Evolutionary conservation across 768 basidiomycete species (phyloP), one percentile per base, ranked within the genome.

Genomic region (Galerina marginata): DNA sequence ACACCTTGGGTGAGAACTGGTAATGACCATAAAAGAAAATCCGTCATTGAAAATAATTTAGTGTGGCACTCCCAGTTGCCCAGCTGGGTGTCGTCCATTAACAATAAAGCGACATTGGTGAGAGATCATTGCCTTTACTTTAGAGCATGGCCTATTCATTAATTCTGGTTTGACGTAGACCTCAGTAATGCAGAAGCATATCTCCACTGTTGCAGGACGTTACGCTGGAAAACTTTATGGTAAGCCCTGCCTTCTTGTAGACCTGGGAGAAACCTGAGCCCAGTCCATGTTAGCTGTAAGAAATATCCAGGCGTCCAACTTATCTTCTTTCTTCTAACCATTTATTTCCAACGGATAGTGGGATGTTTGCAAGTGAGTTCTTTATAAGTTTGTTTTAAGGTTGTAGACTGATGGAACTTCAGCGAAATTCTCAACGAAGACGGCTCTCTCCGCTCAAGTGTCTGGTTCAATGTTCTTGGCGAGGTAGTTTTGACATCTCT

Each of bases 361-460:
- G 80, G 77, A 79, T 61, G 78, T 79, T 52, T 74, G 68, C 73
- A 81, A 81, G 78, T 80, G 56, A 47, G 74, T 65, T 9, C 15
- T 3, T 7, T 16, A 9, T 44, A 50, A 53, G 63, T 69, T 46
- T 29, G 20, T 4, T 14, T 9, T 26, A 44, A 5, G 11, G 10
- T 26, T 68, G 29, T 58, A 73, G 44, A 72, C 70, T 63, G 9
- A 60, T 29, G 9, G 37, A 14, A 26, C 1, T 47, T 20, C 51
- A 79, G 79, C 59, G 83, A 84, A 69, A 81, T 81, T 54, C 75
- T 85, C 67, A 83, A 83, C 69, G 83, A 84, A 59, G 78, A 83
- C 63, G 82, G 83, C 44, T 76, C 74, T 50, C 65, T 83, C 52
- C 76, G 80, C 33, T 76, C 74, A 37, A 79, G 78, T 59, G 79